Base-by-base conservation (phyloP, 768 basidiomycete genomes). In the Guyanaporus albipodus region DNA sequence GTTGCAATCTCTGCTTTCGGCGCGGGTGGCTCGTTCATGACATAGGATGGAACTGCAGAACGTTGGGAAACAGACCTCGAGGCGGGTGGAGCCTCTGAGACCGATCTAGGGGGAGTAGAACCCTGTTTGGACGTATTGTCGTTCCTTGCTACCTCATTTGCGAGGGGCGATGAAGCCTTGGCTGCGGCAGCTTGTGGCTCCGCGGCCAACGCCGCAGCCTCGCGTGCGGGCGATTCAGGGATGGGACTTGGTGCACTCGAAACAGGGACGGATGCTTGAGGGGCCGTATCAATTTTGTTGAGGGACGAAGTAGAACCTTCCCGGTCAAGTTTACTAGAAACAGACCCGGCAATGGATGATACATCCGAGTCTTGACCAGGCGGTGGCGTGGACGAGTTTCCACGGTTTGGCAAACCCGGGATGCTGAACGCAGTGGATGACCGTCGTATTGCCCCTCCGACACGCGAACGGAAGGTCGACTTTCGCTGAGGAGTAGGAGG, bases 151-250 rank as follows among this genome's bases (percentile, higher is more conserved):
- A 59, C 55, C 28, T 65, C 57, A 32, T 60, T 69, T 28, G 66
- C 60, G 23, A 77, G 68, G 21, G 77, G 76, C 19, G 80, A 77
- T 23, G 70, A 70, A 0, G 65, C 73, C 29, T 63, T 63, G 19
- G 57, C 51, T 12, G 49, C 45, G 8, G 57, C 46, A 18, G 58
- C 53, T 15, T 47, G 48, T 8, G 59, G 54, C 24, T 67, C 69
- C 8, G 67, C 58, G 12, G 64, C 63, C 24, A 68, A 50, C 4
- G 69, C 74, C 12, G 72, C 77, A 8, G 71, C 75, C 55, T 83
- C 81, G 21, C 82, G 74, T 8, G 73, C 74, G 23, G 85, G 83
- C 3, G 82, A 85, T 59, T 88, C 86, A 1, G 78, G 72, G 48
- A 88, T 85, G 4, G 86, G 83, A 50, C 80, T 83, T 10, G 83